Conservation (phyloP, 1,284 basidiomycete genomes). For the Cutaneotrichosporon mucoides region DNA sequence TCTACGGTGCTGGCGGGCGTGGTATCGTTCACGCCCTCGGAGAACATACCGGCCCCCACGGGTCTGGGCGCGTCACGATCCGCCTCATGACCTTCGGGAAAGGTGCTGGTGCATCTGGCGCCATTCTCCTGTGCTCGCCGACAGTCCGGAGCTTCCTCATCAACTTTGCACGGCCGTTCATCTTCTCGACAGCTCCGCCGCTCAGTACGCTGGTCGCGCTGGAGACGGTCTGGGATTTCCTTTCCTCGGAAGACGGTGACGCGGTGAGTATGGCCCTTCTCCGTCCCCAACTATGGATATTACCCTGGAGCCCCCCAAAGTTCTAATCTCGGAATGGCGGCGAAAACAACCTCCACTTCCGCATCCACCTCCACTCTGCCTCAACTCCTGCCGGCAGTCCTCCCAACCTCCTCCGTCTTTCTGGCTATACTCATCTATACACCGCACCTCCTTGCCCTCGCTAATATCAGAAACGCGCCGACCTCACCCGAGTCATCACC, state of each 20-base stretch:
- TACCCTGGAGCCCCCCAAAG: too few species aligned
- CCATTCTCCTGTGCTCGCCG: conserved; percentile 68
- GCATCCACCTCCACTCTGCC: too few species aligned
- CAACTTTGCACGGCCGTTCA: conserved; percentile 87
- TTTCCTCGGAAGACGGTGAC: conserved; percentile 64
- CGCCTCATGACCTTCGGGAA: conserved; percentile 64
- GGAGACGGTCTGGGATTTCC: conserved; percentile 70
- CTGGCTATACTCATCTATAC: too few species aligned
- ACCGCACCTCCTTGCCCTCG: too few species aligned
- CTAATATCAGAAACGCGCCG: conserved; percentile 6
- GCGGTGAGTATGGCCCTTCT: conserved; percentile 43
- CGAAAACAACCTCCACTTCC: neutral
- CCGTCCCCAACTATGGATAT: neutral
- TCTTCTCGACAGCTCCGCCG: conserved; percentile 80
- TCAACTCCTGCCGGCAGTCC: too few species aligned
- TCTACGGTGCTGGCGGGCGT: conserved; percentile 60
- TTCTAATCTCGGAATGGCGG: neutral
- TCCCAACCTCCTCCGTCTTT: too few species aligned
- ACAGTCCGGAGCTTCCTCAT: conserved; percentile 77
- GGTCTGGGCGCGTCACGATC: conserved; percentile 44
- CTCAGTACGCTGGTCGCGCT: conserved; percentile 69
- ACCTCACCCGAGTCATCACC: neutral
- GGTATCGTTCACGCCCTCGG: conserved; percentile 53
- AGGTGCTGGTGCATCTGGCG: conserved; percentile 68
- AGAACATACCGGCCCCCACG: conserved; percentile 12